Base-by-base conservation (phyloP, 352 stramenopile species). In the Aphanomyces cochlioides region DNA sequence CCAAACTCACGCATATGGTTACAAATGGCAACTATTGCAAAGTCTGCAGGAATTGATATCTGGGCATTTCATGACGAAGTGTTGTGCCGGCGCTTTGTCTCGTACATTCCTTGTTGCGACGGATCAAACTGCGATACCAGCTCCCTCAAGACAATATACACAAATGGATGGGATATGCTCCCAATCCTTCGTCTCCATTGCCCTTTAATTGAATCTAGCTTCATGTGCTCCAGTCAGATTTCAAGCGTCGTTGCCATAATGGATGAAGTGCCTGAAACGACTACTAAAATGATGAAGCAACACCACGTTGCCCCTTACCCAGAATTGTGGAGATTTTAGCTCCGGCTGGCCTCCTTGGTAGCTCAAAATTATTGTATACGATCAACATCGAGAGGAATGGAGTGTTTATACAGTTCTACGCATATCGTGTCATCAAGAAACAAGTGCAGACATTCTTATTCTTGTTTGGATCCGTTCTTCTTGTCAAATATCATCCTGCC, bases 21-120 rank as follows among this genome's bases (percentile, higher is more conserved):
- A 6, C 28, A 59, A 12, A 10, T 69, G 40, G 47, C 63, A 28
- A 38, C 63, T 12, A 19, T 69, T 8, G 45, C 21, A 10, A 12
- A 21, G 34, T 58, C 43, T 5, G 63, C 63, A 7, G 63, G 63
- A 21, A 43, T 60, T 37, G 63, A 69, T 37, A 36, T 69, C 8
- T 69, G 63, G 63, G 5, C 10, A 21, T 69, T 69, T 48, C 50
- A 58, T 37, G 50, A 36, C 50, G 7, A 58, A 8, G 7, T 36
- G 10, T 58, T 58, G 50, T 58, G 50, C 21, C 17, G 45, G n/a
- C 45, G n/a, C 45, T 15, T 53, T 15, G 13, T 15, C 10, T 58
- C 17, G 17, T 58, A 28, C 36, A 28, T 15, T n/a, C 45, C 45
- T 53, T 28, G n/a, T 19, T 53, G 45, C 45, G n/a, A 19, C 45